Evolutionary conservation across 345 rosid genomes (phyloP).

Genomic region (Odontarrhena argentea): DNA sequence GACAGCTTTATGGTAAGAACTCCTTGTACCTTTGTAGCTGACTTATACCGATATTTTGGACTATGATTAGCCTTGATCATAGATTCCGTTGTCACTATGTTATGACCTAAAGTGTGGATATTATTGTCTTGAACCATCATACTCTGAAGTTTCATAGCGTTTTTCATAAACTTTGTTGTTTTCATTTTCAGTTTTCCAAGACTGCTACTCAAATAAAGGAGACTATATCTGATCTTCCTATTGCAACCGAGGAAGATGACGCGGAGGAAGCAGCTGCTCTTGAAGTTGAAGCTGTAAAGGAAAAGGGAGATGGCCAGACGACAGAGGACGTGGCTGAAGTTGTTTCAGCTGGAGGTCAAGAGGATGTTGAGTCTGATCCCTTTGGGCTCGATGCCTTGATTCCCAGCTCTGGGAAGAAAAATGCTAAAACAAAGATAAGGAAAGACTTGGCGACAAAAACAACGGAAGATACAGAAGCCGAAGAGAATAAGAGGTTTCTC

Average conservation of each 20-base stretch:
- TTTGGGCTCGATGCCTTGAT: constrained; percentile 88
- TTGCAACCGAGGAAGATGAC: constrained; percentile 75
- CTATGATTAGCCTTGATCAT: not conserved
- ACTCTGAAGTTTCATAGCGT: constrained; percentile 15
- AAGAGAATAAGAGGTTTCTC: constrained; percentile 66
- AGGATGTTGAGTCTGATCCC: constrained; percentile 72
- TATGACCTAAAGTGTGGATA: constrained; percentile 13
- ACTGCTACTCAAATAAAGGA: constrained; percentile 69
- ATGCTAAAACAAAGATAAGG: constrained; percentile 57
- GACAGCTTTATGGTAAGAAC: constrained; percentile 91
- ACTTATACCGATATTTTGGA: not conserved
- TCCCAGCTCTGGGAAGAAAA: constrained; percentile 58
- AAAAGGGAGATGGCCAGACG: constrained; percentile 40
- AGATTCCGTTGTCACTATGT: constrained; percentile 7
- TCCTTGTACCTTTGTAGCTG: not conserved
- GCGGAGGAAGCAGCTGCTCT: constrained; percentile 74
- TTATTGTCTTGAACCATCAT: constrained; percentile 19
- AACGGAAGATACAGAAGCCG: constrained; percentile 52
- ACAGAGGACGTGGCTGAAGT: constrained; percentile 39
- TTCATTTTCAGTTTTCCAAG: constrained; percentile 67
- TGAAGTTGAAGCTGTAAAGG: constrained; percentile 46
- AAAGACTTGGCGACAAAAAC: constrained; percentile 48
- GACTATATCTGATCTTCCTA: constrained; percentile 65
- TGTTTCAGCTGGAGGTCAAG: constrained; percentile 44
- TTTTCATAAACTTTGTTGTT: not conserved